Percentiles rank a stretch among this genome's conserved stretches.
Conservation (phyloP, 2,329 filamentous ascomycete species). For the Colletotrichum lentis region DNA sequence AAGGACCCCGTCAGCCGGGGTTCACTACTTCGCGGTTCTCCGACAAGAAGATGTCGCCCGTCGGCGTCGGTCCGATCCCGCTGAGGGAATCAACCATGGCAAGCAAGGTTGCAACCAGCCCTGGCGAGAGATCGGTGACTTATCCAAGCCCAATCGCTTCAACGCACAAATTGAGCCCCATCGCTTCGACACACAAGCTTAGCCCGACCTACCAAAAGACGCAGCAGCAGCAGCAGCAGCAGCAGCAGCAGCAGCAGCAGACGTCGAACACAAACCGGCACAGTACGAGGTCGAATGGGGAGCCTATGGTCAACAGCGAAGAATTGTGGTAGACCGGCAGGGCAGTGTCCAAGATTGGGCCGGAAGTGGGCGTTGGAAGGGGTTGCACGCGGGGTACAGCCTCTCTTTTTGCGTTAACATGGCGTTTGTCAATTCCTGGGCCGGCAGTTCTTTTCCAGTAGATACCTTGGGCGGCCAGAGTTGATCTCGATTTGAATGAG, state of each 20-base stretch:
- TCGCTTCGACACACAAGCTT: slow-evolving; percentile 11
- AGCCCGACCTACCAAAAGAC: slow-evolving; percentile 28
- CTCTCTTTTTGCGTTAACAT: slow-evolving; percentile 17
- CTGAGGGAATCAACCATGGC: slow-evolving; percentile 34
- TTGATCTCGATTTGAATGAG: slow-evolving; percentile 26
- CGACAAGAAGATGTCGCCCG: slow-evolving; percentile 32
- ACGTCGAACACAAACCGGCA: slow-evolving; percentile 16
- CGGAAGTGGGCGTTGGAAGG: not conserved
- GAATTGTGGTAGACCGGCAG: slow-evolving; percentile 23
- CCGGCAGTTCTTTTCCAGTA: slow-evolving; percentile 10
- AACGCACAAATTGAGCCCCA: slow-evolving; percentile 25
- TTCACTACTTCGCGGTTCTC: slow-evolving; percentile 30
- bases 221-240: slow-evolving; percentile 4
- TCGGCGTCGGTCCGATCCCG: slow-evolving; percentile 29
- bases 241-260: slow-evolving; percentile 25
- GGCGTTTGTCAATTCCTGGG: slow-evolving; percentile 27
- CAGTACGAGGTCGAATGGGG: slow-evolving; percentile 20
- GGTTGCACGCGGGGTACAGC: not conserved
- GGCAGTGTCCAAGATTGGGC: not conserved
- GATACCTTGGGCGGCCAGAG: slow-evolving; percentile 24
- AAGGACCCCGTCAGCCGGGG: slow-evolving; percentile 33
- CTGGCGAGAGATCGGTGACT: slow-evolving; percentile 31
- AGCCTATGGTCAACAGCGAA: slow-evolving; percentile 35
- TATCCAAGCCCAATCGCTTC: slow-evolving; percentile 33
- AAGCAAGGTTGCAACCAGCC: slow-evolving; percentile 31